These are phyloP conservation scores for Arthrinium phaeospermum DNA, from an alignment of 2,329 filamentous ascomycete species.

Conservation along the genomic window DNA sequence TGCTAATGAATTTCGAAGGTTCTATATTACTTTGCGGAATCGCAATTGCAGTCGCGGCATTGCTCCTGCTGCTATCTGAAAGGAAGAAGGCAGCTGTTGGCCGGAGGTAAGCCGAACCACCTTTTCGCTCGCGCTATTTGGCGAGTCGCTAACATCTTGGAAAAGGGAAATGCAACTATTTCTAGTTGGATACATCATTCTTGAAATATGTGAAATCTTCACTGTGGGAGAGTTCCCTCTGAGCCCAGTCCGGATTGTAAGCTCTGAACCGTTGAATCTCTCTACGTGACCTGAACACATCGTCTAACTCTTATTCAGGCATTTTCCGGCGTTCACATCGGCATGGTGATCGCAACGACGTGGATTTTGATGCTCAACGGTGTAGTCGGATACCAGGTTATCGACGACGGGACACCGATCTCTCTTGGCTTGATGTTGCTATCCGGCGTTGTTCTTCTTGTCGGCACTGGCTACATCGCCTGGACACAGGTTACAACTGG, in stretches of 20 bases:
- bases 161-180: slow-evolving; percentile 95
- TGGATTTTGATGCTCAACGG: slow-evolving; percentile 95
- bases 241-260: slow-evolving; percentile 72
- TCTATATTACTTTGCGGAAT: slow-evolving; percentile 84
- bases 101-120: slow-evolving; percentile 67
- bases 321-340: slow-evolving; percentile 90
- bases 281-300: neutral
- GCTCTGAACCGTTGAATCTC: slow-evolving; percentile 37
- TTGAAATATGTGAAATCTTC: slow-evolving; percentile 96
- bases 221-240: slow-evolving; percentile 90
- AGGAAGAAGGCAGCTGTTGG: slow-evolving; percentile 93
- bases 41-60: slow-evolving; percentile 71
- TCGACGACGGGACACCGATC: slow-evolving; percentile 89
- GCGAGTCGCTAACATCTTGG: slow-evolving; percentile 27
- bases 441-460: slow-evolving; percentile 75
- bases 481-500: slow-evolving; percentile 90
- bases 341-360: slow-evolving; percentile 82
- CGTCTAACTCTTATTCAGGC: slow-evolving; percentile 56
- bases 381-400: slow-evolving; percentile 87
- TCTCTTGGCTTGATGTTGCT: slow-evolving; percentile 77
- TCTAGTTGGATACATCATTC: slow-evolving; percentile 81
- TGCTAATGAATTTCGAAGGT: slow-evolving; percentile 53
- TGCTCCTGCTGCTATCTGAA: slow-evolving; percentile 81
- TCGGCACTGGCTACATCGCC: slow-evolving; percentile 95
- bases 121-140: neutral